These are phyloP conservation scores for Kodamaea alishanica DNA, from an alignment of 1,139 yeast genomes.

Conservation along the genomic window DNA sequence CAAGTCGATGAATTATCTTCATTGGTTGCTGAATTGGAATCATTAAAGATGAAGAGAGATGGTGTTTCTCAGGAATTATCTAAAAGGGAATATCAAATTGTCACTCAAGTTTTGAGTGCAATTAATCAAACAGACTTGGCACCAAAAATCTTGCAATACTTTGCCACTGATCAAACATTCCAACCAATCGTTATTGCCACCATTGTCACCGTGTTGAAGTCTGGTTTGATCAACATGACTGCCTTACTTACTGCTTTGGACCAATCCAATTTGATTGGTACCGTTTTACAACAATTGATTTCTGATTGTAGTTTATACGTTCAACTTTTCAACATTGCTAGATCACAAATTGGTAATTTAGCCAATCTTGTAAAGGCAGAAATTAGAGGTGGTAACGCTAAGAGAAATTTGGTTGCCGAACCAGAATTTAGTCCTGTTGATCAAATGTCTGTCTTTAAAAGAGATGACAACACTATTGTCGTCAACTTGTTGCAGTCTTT, in stretches of 20 bases:
- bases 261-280: constrained; percentile 35
- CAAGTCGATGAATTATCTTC: constrained; percentile 19
- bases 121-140: constrained; percentile 39
- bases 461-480: constrained; percentile 31
- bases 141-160: constrained; percentile 34
- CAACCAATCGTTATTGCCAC: constrained; percentile 35
- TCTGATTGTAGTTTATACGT: constrained; percentile 42
- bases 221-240: constrained; percentile 32
- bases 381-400: constrained; percentile 20
- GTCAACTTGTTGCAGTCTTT: constrained; percentile 41
- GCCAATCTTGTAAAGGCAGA: constrained; percentile 27
- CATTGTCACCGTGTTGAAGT: constrained; percentile 30
- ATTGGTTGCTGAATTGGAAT: constrained; percentile 21
- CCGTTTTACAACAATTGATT: constrained; percentile 37
- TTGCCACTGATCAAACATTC: constrained; percentile 33
- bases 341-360: constrained; percentile 26
- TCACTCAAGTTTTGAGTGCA: constrained; percentile 40
- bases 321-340: constrained; percentile 34
- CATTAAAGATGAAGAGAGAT: constrained; percentile 28
- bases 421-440: constrained; percentile 2
- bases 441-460: constrained; percentile 13
- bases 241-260: constrained; percentile 38
- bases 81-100: constrained; percentile 31
- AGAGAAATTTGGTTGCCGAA: constrained; percentile 17
- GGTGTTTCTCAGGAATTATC: constrained; percentile 19